phyloP scores from a whole-genome alignment of 768 basidiomycete species.

The Lactarius pseudohatsudake region DNA sequence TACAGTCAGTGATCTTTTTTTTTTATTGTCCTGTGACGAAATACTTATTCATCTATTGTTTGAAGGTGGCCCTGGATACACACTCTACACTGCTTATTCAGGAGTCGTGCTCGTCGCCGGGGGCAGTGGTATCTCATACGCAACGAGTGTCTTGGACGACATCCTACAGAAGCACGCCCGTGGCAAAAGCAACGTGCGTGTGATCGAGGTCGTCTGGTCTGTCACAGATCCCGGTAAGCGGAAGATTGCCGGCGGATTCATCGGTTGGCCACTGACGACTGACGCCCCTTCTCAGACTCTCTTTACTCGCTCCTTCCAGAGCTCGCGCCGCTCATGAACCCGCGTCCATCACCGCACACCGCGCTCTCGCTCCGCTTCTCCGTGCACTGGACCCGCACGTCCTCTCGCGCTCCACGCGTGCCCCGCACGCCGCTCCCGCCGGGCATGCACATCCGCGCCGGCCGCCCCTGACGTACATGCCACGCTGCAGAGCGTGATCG shows the following conservation, averaged over 20 bases:
- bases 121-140: slow-evolving; percentile 62
- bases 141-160: slow-evolving; percentile 51
- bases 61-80: slow-evolving; percentile 46
- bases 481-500: slow-evolving; percentile 31
- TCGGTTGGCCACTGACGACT: not conserved
- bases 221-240: slow-evolving; percentile 45
- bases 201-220: slow-evolving; percentile 58
- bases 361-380: slow-evolving; percentile 40
- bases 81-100: slow-evolving; percentile 50
- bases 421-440: slow-evolving; percentile 31
- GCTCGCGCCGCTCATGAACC: slow-evolving; percentile 40
- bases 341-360: slow-evolving; percentile 32
- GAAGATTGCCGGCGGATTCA: not conserved
- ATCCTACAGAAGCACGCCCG: slow-evolving; percentile 43
- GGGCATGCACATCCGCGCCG: slow-evolving; percentile 35
- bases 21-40: not conserved
- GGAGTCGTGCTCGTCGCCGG: slow-evolving; percentile 57
- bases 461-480: slow-evolving; percentile 34
- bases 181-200: slow-evolving; percentile 40
- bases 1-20: slow-evolving; percentile 40
- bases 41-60: slow-evolving; percentile 27
- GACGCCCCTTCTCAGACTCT: slow-evolving; percentile 31
- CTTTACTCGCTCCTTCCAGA: slow-evolving; percentile 42
- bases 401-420: slow-evolving; percentile 28
- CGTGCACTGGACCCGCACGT: slow-evolving; percentile 47